Conservation (phyloP, 1,284 basidiomycete genomes). For the Tremellales sp. region DNA sequence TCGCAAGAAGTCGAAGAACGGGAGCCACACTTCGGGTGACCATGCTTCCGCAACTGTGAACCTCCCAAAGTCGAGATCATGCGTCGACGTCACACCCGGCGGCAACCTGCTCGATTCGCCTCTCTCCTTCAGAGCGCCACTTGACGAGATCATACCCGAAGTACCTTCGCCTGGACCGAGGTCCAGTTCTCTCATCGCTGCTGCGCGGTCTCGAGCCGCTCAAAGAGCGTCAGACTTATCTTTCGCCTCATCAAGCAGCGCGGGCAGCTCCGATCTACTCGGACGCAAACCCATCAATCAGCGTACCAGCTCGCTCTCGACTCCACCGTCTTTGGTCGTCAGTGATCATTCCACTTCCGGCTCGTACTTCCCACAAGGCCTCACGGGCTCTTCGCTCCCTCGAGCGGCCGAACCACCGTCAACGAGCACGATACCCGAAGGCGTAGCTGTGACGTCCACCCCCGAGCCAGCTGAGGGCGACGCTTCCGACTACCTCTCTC, state of each 20-base stretch:
- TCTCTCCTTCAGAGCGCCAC: neutral
- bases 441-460: neutral
- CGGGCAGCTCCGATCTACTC: neutral
- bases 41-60: neutral
- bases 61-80: neutral
- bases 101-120: neutral
- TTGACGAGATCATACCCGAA: neutral
- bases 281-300: neutral
- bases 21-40: too few species aligned
- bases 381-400: neutral
- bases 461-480: neutral
- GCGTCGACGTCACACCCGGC: neutral
- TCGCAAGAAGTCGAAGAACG: neutral
- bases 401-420: neutral
- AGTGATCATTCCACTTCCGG: neutral
- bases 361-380: constrained; percentile 1
- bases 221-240: too few species aligned
- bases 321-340: neutral
- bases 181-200: neutral
- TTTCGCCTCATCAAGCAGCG: too few species aligned
- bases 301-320: neutral
- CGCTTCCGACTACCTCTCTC: neutral
- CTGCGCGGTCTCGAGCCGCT: neutral
- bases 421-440: neutral
- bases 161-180: neutral